Percentiles rank a stretch among this genome's conserved stretches.
phyloP scores from a whole-genome alignment of 1,284 basidiomycete genomes.

The Erythrobasidium hasegawianum region DNA sequence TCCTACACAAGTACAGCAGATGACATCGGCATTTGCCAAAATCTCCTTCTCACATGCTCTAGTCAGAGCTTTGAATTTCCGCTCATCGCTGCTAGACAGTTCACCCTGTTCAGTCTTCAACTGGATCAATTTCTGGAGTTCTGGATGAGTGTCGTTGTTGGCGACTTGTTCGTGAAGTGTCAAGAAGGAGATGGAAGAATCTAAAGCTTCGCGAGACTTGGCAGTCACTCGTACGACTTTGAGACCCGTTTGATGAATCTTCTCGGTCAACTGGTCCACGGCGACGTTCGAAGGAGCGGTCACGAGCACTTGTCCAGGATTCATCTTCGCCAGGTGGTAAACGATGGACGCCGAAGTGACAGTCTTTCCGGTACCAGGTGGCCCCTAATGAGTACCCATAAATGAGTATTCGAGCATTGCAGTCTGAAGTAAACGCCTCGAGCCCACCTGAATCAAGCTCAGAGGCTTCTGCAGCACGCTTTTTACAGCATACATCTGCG shows the following conservation, averaged over 20 bases:
- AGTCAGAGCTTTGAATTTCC: constrained; percentile 95
- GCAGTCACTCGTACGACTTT: constrained; percentile 97
- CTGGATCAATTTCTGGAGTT: constrained; percentile 95
- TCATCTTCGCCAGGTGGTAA: constrained; percentile 99
- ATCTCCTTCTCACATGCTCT: constrained; percentile 97
- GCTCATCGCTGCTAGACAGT: constrained; percentile 89
- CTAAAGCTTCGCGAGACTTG: constrained; percentile 94
- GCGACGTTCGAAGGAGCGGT: constrained; percentile 99
- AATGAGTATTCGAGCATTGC: no score
- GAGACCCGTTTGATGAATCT: constrained; percentile 93
- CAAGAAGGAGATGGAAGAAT: constrained; percentile 86
- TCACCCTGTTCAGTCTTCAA: constrained; percentile 97
- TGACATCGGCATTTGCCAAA: constrained; percentile 88
- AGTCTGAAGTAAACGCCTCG: background rate
- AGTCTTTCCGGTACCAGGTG: constrained; percentile 97
- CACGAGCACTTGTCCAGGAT: constrained; percentile 96
- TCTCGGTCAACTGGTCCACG: constrained; percentile 97
- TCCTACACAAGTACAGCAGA: constrained; percentile 97
- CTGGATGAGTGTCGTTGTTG: constrained; percentile 75
- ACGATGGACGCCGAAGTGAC: constrained; percentile 99
- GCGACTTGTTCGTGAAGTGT: constrained; percentile 97
- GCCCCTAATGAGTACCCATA: constrained; percentile 57
- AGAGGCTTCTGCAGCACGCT: constrained; percentile 98
- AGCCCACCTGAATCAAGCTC: constrained; percentile 74
- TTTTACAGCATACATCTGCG: constrained; percentile 99